Conservation (phyloP, 2,329 filamentous ascomycete species). For the Camillea tinctor region DNA sequence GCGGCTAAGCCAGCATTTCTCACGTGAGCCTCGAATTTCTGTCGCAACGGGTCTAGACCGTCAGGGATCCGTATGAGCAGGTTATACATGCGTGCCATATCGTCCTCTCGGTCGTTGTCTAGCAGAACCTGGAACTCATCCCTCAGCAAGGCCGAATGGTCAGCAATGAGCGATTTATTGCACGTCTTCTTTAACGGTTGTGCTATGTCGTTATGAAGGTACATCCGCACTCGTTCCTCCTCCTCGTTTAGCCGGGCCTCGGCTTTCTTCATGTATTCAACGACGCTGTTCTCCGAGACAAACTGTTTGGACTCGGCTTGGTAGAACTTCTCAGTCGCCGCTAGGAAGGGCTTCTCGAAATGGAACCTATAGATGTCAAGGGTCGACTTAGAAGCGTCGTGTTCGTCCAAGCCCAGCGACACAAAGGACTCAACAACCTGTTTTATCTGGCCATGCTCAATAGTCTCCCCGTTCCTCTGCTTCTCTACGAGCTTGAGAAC, state of each 20-base stretch:
- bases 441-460: conserved; percentile 96
- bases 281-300: conserved; percentile 92
- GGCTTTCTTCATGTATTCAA: conserved; percentile 99
- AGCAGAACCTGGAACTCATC: conserved; percentile 95
- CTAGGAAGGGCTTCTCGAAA: conserved; percentile 91
- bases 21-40: conserved; percentile 89
- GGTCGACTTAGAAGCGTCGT: conserved; percentile 88
- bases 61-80: conserved; percentile 86
- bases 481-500: conserved; percentile 95
- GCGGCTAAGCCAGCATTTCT: conserved; percentile 84
- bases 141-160: conserved; percentile 80
- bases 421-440: conserved; percentile 96
- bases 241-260: conserved; percentile 87
- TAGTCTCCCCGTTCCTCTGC: conserved; percentile 95
- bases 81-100: conserved; percentile 95
- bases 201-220: conserved; percentile 87
- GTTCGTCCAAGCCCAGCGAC: conserved; percentile 89
- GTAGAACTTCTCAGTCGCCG: conserved; percentile 83
- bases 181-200: conserved; percentile 81
- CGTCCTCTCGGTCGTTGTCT: conserved; percentile 91
- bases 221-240: conserved; percentile 88
- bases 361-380: conserved; percentile 90
- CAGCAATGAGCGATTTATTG: conserved; percentile 83
- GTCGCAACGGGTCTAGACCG: conserved; percentile 83
- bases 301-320: conserved; percentile 90